phyloP scores from a whole-genome alignment of 2,329 filamentous ascomycete species.

The Penicillium sp. region DNA sequence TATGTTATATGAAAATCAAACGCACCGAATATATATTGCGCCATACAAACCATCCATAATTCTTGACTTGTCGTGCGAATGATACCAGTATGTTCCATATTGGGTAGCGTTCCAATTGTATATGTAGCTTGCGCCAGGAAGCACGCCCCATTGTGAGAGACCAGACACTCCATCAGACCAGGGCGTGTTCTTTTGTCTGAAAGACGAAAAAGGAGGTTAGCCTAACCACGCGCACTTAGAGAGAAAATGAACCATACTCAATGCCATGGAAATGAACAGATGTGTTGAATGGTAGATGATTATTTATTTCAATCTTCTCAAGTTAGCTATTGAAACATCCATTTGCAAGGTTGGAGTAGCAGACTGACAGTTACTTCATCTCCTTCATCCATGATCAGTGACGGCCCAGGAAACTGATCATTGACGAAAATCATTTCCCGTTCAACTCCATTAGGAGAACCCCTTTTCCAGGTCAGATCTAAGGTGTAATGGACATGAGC shows the following conservation, averaged over 20 bases:
- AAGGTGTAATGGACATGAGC: constrained; percentile 3
- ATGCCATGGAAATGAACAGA: constrained; percentile 20
- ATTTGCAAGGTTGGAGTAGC: background rate
- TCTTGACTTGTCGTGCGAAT: constrained; percentile 57
- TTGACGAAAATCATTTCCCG: constrained; percentile 15
- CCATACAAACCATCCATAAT: constrained; percentile 62
- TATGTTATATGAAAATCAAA: constrained; percentile 23
- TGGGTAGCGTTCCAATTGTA: constrained; percentile 47
- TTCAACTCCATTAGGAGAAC: constrained; percentile 2
- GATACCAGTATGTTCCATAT: constrained; percentile 33
- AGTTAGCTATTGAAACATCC: background rate
- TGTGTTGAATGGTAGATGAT: constrained; percentile 16
- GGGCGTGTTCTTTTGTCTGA: constrained; percentile 40
- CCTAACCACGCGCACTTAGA: no score
- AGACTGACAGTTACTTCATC: constrained; percentile 12
- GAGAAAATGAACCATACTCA: constrained; percentile 1
- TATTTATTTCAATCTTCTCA: constrained; percentile 12
- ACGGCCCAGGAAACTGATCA: constrained; percentile 13
- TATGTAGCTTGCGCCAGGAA: constrained; percentile 50
- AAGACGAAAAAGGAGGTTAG: background rate
- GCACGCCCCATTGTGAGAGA: constrained; percentile 55
- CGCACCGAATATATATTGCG: constrained; percentile 38
- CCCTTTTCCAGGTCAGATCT: constrained; percentile 8
- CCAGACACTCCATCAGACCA: constrained; percentile 63
- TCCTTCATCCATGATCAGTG: constrained; percentile 12